Evolutionary conservation across 2,329 filamentous ascomycete species (phyloP).

Genomic region (Plectosphaerella cucumerina): DNA sequence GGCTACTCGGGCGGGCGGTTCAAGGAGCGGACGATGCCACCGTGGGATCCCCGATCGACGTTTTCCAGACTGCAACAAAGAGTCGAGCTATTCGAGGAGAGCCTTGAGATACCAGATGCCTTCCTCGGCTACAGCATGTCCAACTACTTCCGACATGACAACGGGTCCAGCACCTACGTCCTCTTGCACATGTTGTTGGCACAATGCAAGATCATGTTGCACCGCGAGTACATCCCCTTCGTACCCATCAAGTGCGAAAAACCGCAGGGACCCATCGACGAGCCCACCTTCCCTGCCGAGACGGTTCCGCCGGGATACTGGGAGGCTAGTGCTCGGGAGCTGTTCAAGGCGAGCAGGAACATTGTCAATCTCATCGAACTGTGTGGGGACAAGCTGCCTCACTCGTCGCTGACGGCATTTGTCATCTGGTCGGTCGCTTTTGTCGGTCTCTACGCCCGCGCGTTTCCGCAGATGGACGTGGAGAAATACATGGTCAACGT

Average conservation of each 20-base stretch:
- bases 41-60: slow-evolving; percentile 53
- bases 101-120: slow-evolving; percentile 6
- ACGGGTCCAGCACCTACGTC: slow-evolving; percentile 60
- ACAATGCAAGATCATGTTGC: slow-evolving; percentile 63
- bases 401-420: slow-evolving; percentile 65
- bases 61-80: slow-evolving; percentile 50
- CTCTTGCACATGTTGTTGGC: slow-evolving; percentile 63
- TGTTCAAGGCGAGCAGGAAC: slow-evolving; percentile 59
- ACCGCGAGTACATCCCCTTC: slow-evolving; percentile 66
- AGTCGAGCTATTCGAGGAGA: slow-evolving; percentile 47
- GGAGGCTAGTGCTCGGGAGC: slow-evolving; percentile 55
- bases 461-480: slow-evolving; percentile 66
- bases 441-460: slow-evolving; percentile 59
- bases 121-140: slow-evolving; percentile 49
- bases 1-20: slow-evolving; percentile 48
- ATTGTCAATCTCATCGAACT: slow-evolving; percentile 62
- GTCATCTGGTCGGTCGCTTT: slow-evolving; percentile 65
- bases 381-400: slow-evolving; percentile 57
- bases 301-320: slow-evolving; percentile 53
- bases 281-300: slow-evolving; percentile 46
- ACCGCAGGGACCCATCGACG: slow-evolving; percentile 55
- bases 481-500: slow-evolving; percentile 44
- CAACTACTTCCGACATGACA: slow-evolving; percentile 64
- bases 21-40: slow-evolving; percentile 42
- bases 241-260: slow-evolving; percentile 50